Base-by-base conservation (phyloP, 2,329 filamentous ascomycete species). In the Stemphylium lycopersici region DNA sequence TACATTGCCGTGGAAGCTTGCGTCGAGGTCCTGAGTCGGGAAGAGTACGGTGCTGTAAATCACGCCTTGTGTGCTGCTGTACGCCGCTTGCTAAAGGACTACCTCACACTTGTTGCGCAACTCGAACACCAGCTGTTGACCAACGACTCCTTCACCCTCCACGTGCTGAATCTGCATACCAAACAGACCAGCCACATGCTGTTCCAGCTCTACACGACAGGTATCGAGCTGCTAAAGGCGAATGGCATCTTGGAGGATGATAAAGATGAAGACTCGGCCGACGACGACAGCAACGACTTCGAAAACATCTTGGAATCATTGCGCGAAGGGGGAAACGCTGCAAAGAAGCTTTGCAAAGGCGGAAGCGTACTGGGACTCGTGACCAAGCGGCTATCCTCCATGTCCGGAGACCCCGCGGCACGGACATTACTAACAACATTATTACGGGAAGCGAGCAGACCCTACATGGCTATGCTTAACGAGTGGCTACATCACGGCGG, bases 401-500 rank as follows among this genome's bases (percentile, higher is more conserved):
- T 97, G 86, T 95, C 93, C 1, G 95, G 95, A 40, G 95, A 99
- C 70, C 95, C 95, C 3, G 89, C 91, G 0, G 93, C 95, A 16
- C 86, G 91, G 59, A 85, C 87, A 20, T 78, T 99, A 16, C 82
- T 99, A 10, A 95, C 91, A 10, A 89, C 88, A 3, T 78, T 99
- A 24, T 77, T 99, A 37, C 84, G 91, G 51, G 93, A 98, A 74
- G 89, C 93, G 1, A 97, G 93, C 68, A 86, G 89, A 50, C 95
- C 95, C 0, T 99, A 99, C 72, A 97, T 98, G 93, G 84, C 85
- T 37, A 99, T 99, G 95, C 80, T 99, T 56, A 99, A 99, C 69
- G 93, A 98, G 74, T 99, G 95, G 95, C 80, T 99, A 13, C 95
- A 99, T 70, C 93, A 96, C 69, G 95, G 95, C 34, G 91, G 89